phyloP scores from a whole-genome alignment of 345 rosid species.

The Acer negundo region DNA sequence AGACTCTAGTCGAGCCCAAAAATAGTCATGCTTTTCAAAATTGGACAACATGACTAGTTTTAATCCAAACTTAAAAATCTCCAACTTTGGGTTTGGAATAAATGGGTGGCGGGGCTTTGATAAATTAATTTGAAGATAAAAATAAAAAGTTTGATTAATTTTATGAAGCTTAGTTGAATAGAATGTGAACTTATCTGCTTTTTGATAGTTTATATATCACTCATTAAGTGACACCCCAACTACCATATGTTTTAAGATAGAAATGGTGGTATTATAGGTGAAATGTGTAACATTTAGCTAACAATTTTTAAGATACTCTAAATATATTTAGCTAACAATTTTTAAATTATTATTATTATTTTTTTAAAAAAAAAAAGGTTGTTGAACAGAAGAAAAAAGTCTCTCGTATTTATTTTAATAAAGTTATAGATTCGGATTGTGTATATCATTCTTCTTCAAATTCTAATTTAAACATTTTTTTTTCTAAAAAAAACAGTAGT shows the following conservation, averaged over 20 bases:
- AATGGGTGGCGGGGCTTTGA: constrained; percentile 2
- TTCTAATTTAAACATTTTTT: no score
- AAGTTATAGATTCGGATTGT: no score
- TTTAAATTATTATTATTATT: background rate
- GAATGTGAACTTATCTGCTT: background rate
- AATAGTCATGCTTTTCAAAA: background rate
- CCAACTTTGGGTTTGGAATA: background rate
- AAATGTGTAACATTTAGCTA: no score
- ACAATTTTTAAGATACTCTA: no score
- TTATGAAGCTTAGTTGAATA: background rate
- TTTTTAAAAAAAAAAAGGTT: no score
- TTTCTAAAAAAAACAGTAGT: no score
- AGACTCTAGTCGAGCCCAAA: background rate
- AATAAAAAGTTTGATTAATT: background rate
- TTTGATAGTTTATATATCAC: background rate
- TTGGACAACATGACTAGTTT: background rate
- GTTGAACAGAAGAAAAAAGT: no score
- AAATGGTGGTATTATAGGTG: no score
- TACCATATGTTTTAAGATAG: no score
- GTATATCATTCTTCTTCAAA: no score
- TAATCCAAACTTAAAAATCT: background rate
- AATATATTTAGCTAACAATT: background rate
- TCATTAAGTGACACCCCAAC: no score
- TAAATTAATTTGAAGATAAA: background rate
- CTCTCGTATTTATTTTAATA: no score